Base-by-base conservation (phyloP, 2,329 filamentous ascomycete genomes). In the Hymenoscyphus albidus region DNA sequence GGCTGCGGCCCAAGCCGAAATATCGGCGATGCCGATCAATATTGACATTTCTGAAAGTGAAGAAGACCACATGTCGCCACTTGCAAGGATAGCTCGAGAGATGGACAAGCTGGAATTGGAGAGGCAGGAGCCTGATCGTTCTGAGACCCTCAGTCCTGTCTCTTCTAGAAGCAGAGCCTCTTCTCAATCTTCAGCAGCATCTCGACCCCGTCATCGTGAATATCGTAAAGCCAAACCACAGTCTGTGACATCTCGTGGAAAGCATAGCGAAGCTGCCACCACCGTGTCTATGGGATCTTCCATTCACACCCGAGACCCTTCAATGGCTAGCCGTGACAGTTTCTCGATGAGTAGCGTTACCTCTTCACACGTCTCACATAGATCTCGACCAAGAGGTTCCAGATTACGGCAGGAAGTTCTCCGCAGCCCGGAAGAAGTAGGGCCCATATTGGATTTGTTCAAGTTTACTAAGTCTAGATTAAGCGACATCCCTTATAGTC, bases 381-480 rank as follows among this genome's bases (percentile, higher is more conserved):
- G 72, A 74, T 82, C 39, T 83, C 84, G 44, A 81, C 81, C 16
- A 77, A 74, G 62, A 72, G 76, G 61, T 0, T 97, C 93, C 16
- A 85, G 88, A 27, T 79, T 97, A 58, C 86, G 92, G 35, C 88
- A 96, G 70, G 92, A 97, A 74, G 83, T 96, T 1, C 81, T 92
- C 1, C 84, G 87, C 40, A 96, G 91, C 70, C 91, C 93, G 0
- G 86, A 92, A 68, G 90, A 93, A 10, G 83, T 84, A 68, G 48
- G 48, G 10, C 86, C 86, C 66, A 81, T 89, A 3, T 79, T 89
- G 64, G 93, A 97, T 69, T 80, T 98, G 0, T 97, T 98, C 79
- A 92, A 93, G 39, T 94, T 88, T 72, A 94, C 90, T 2, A 88
- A 91, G 62, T 88, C 89, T 55, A 87, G 93, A 16, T 81, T 98